Base-by-base conservation (phyloP, 2,329 filamentous ascomycete genomes). In the Ceratocystiopsis sp. region DNA sequence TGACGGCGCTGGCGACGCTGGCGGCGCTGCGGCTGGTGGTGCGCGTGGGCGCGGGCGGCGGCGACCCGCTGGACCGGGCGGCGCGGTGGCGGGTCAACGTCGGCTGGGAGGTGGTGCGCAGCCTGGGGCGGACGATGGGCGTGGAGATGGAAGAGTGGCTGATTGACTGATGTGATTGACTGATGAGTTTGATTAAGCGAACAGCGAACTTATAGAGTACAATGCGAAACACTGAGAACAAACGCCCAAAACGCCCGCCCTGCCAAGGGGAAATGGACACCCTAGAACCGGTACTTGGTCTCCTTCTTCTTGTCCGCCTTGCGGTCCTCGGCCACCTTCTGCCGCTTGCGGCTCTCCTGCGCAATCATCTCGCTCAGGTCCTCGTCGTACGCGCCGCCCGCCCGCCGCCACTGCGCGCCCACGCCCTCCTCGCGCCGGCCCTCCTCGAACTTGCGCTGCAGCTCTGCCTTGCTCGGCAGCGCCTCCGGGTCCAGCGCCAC, bases 331-430 rank as follows among this genome's bases (percentile, higher is more conserved):
- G 94, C 87, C 50, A 82, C 75, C 71, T 87, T 93, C 58, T 87
- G 73, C 57, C 86, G 74, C 71, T 96, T 96, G 50, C 85, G 73
- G 56, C 79, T 85, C 64, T 96, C 91, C 54, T 84, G 80, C 13
- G 85, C 85, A 64, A 98, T 95, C 84, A 98, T 93, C 55, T 94
- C 84, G 54, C 80, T 89, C 45, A 98, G 62, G 57, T 95, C 89
- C 52, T 96, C 89, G 58, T 93, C 84, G 61, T 71, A 68, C 13
- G 39, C 40, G 19, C 19, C 19, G 19, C 19, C 19, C 7, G 19
- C 19, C 19, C 19, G 19, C 19, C 42, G 73, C 74, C 80, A 85
- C 53, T 77, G 72, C 18, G 76, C 74, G 34, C 79, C 78, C 19
- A 72, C 59, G 16, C 78, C 76, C 57, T 82, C 80, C 50, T 79